Conservation (phyloP, 257 asterid genomes). For the Anisodus tanguticus region DNA sequence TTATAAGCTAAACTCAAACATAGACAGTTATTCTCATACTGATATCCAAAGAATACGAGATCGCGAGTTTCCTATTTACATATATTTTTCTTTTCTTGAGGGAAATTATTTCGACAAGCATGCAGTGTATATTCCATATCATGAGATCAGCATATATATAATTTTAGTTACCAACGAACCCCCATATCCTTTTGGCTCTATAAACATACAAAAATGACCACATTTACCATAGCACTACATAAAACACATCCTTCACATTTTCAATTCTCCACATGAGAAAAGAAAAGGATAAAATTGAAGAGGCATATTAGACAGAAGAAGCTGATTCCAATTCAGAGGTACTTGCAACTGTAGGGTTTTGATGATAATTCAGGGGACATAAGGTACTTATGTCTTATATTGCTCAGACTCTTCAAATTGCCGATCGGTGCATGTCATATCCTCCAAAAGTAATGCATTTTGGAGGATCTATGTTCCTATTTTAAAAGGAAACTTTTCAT, state of each 20-base stretch:
- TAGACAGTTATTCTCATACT: not conserved
- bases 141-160: not conserved
- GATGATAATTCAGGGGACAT: not conserved
- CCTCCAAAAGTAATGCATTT: not conserved
- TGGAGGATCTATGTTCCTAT: constrained; percentile 9
- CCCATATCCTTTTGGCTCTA: not conserved
- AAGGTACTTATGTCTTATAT: not conserved
- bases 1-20: not conserved
- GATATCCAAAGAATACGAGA: constrained; percentile 15
- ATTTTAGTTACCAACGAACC: not conserved
- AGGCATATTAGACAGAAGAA: constrained; percentile 13
- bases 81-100: constrained; percentile 24
- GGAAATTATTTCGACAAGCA: not conserved
- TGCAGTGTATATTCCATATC: not conserved
- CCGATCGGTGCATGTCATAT: not conserved
- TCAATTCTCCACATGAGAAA: constrained; percentile 22
- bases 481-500: not conserved
- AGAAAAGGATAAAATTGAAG: constrained; percentile 16
- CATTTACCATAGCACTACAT: not conserved
- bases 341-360: not conserved
- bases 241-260: constrained; percentile 22
- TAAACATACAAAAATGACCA: not conserved
- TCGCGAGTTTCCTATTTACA: not conserved
- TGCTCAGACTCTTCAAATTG: not conserved
- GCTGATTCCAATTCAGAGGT: constrained; percentile 12